Conservation (phyloP, 176 grass and related monocot genomes). For the Puya raimondii region DNA sequence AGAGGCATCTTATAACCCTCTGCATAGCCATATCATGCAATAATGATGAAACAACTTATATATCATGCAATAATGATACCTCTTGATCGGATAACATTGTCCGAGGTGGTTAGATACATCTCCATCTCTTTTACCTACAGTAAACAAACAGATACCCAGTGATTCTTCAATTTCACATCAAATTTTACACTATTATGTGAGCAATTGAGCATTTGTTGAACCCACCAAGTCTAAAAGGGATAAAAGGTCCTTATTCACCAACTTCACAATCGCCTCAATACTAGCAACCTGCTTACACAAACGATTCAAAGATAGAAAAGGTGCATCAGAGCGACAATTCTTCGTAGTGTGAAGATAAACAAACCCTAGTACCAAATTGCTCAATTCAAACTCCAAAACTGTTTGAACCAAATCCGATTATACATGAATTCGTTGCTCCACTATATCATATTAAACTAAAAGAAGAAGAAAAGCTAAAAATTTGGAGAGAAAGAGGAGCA, state of each 20-base stretch:
- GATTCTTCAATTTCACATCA: neutral
- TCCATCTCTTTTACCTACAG: slow-evolving; percentile 86
- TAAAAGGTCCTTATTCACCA: slow-evolving; percentile 62
- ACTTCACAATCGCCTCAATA: slow-evolving; percentile 38
- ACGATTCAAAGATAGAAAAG: too few species aligned
- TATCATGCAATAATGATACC: slow-evolving; percentile 24
- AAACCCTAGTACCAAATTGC: neutral
- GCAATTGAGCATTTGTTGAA: neutral
- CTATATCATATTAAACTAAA: neutral
- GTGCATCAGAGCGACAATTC: too few species aligned
- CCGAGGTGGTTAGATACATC: slow-evolving; percentile 76
- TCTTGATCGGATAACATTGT: slow-evolving; percentile 71
- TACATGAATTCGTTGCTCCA: neutral
- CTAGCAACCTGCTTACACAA: slow-evolving; percentile 35
- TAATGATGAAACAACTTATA: neutral
- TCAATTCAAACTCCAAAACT: neutral
- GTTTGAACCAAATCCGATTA: neutral
- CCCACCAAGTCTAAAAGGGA: slow-evolving; percentile 70
- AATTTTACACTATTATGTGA: neutral
- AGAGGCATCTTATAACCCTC: neutral
- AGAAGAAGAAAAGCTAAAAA: neutral
- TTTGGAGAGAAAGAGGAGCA: slow-evolving; percentile 1
- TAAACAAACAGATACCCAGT: slow-evolving; percentile 6
- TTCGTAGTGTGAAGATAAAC: too few species aligned
- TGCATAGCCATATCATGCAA: neutral